Evolutionary conservation across 1,139 yeast species (phyloP).

Genomic region (Entelexis paramagnoliae): DNA sequence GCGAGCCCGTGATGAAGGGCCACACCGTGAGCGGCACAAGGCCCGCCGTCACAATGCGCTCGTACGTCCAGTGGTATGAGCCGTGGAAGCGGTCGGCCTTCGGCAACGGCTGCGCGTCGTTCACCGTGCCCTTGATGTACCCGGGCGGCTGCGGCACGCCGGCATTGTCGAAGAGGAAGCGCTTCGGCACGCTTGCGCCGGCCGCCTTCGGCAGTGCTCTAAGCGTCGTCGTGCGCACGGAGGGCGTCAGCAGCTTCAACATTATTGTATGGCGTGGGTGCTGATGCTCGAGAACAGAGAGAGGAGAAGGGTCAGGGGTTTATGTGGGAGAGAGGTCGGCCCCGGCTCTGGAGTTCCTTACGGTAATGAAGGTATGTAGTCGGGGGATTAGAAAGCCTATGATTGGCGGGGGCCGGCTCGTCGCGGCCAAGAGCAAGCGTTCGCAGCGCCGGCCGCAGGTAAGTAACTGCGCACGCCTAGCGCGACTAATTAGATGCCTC

Average conservation of each 20-base stretch:
- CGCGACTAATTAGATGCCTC: too few species aligned
- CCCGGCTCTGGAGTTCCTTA: not conserved
- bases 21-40: slow-evolving; percentile 64
- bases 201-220: slow-evolving; percentile 9
- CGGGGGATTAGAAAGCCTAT: slow-evolving; percentile 4
- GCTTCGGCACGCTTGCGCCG: slow-evolving; percentile 12
- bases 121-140: slow-evolving; percentile 52
- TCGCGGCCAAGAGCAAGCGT: not conserved
- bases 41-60: slow-evolving; percentile 54
- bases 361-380: not conserved
- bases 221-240: slow-evolving; percentile 5
- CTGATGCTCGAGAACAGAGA: not conserved
- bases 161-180: slow-evolving; percentile 24
- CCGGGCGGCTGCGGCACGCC: slow-evolving; percentile 36
- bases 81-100: slow-evolving; percentile 57
- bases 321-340: not conserved
- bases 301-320: slow-evolving; percentile 4
- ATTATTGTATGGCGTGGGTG: slow-evolving; percentile 1
- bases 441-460: too few species aligned
- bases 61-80: slow-evolving; percentile 82
- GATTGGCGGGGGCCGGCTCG: slow-evolving; percentile 2
- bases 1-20: slow-evolving; percentile 56
- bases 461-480: not conserved
- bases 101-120: slow-evolving; percentile 68
- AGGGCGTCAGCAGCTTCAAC: slow-evolving; percentile 16